Conservation (phyloP, 768 basidiomycete genomes). For the Phylloporus rhodoxanthus region DNA sequence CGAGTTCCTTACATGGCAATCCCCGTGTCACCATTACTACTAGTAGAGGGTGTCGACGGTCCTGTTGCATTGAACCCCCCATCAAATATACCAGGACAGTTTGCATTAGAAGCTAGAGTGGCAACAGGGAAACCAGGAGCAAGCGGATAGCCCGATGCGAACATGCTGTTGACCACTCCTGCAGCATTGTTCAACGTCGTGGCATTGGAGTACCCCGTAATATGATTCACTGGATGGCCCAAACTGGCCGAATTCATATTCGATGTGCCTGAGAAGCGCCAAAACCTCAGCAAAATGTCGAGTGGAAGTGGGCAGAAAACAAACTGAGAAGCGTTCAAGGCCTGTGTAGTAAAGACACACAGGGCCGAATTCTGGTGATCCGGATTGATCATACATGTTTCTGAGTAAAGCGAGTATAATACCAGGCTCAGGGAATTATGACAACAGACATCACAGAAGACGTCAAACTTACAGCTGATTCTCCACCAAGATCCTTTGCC, state of each 20-base stretch:
- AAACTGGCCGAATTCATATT: conserved; percentile 58
- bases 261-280: conserved; percentile 38
- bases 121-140: conserved; percentile 65
- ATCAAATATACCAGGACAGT: conserved; percentile 22
- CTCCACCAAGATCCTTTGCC: conserved; percentile 71
- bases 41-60: conserved; percentile 10
- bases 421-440: conserved; percentile 40
- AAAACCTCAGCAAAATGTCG: neutral
- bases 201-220: conserved; percentile 55
- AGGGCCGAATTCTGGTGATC: conserved; percentile 65
- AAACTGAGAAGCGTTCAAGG: conserved; percentile 50
- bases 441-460: neutral
- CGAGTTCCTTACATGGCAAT: conserved; percentile 66
- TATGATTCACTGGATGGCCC: conserved; percentile 45
- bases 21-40: conserved; percentile 39
- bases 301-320: conserved; percentile 21
- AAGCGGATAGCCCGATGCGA: conserved; percentile 38
- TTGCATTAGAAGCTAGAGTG: conserved; percentile 62
- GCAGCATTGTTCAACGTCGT: conserved; percentile 51
- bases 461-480: conserved; percentile 56
- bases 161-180: conserved; percentile 38
- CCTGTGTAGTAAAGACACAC: conserved; percentile 72
- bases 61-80: conserved; percentile 12
- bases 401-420: conserved; percentile 67
- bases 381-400: conserved; percentile 69